phyloP scores from a whole-genome alignment of 495 filamentous ascomycete genomes.

The Tuber indicum region DNA sequence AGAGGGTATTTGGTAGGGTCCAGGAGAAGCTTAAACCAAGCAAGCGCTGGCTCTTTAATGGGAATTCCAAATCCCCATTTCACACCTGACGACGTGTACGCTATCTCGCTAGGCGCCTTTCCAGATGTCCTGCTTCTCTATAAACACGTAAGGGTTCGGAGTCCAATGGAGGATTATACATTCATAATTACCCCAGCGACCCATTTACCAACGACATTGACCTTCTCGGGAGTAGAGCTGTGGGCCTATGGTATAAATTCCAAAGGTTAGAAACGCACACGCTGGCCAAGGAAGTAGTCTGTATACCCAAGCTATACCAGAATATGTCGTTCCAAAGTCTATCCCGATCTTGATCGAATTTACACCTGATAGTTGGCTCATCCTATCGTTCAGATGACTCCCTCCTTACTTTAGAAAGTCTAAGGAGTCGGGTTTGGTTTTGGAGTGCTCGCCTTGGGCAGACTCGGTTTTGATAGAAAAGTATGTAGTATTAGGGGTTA shows the following conservation, averaged over 20 bases:
- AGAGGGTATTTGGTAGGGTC: slow-evolving; percentile 37
- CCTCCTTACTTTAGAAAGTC: background rate
- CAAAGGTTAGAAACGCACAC: slow-evolving; percentile 20
- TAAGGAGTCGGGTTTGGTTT: background rate
- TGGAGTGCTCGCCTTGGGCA: background rate
- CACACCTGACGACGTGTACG: slow-evolving; percentile 19
- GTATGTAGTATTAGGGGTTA: background rate
- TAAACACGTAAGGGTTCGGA: background rate
- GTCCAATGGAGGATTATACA: background rate
- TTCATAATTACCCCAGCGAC: slow-evolving; percentile 17
- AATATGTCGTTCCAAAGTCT: slow-evolving; percentile 29
- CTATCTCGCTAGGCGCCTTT: slow-evolving; percentile 29
- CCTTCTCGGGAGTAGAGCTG: slow-evolving; percentile 21
- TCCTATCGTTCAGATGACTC: background rate
- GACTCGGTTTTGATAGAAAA: background rate
- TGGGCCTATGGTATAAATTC: slow-evolving; percentile 15
- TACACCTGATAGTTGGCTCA: background rate
- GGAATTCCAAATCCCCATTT: slow-evolving; percentile 48
- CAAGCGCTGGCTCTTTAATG: slow-evolving; percentile 21
- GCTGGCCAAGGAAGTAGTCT: background rate
- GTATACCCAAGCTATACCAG: slow-evolving; percentile 29
- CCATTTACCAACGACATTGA: slow-evolving; percentile 31
- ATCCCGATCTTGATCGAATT: slow-evolving; percentile 34
- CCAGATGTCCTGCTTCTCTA: slow-evolving; percentile 17
- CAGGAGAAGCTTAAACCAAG: slow-evolving; percentile 46